Conservation (phyloP, 1,284 basidiomycete species). For the Sanghuangporus sanghuang region DNA sequence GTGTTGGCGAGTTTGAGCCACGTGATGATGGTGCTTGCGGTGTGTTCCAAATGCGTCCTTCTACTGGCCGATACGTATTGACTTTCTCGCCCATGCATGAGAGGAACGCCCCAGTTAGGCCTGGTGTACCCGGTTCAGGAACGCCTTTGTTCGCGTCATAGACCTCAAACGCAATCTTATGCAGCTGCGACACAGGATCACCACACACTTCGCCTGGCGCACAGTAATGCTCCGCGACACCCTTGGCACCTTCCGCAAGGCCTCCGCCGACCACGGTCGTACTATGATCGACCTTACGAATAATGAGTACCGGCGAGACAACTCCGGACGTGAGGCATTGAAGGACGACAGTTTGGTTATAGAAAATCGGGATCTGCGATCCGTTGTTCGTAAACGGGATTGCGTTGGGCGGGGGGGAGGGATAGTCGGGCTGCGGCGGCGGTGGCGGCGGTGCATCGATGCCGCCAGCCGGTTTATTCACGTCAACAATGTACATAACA, state of each 20-base stretch:
- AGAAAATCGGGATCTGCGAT: conserved; percentile 82
- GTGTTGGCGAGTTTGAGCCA: conserved; percentile 49
- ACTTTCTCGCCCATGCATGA: conserved; percentile 87
- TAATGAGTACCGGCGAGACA: conserved; percentile 88
- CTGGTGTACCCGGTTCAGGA: conserved; percentile 68
- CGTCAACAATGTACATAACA: conserved; percentile 92
- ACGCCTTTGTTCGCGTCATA: conserved; percentile 65
- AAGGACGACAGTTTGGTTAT: conserved; percentile 93
- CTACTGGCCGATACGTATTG: conserved; percentile 81
- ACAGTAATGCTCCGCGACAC: conserved; percentile 77
- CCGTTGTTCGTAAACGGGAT: conserved; percentile 77
- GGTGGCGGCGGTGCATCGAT: conserved; percentile 73
- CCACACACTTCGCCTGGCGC: conserved; percentile 83
- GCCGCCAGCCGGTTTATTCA: conserved; percentile 71
- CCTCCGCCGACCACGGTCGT: conserved; percentile 88
- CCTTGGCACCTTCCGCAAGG: conserved; percentile 75
- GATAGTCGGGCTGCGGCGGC: conserved; percentile 79
- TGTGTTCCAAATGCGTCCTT: conserved; percentile 69
- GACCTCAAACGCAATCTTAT: conserved; percentile 91
- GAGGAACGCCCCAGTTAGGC: conserved; percentile 72
- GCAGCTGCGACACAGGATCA: conserved; percentile 91
- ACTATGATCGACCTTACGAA: conserved; percentile 89
- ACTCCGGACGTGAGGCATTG: conserved; percentile 93
- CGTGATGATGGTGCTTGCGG: conserved; percentile 37
- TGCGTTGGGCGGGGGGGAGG: conserved; percentile 85